Evolutionary conservation across 2,329 filamentous ascomycete species (phyloP).

Genomic region (Zymoseptoria passerinii): DNA sequence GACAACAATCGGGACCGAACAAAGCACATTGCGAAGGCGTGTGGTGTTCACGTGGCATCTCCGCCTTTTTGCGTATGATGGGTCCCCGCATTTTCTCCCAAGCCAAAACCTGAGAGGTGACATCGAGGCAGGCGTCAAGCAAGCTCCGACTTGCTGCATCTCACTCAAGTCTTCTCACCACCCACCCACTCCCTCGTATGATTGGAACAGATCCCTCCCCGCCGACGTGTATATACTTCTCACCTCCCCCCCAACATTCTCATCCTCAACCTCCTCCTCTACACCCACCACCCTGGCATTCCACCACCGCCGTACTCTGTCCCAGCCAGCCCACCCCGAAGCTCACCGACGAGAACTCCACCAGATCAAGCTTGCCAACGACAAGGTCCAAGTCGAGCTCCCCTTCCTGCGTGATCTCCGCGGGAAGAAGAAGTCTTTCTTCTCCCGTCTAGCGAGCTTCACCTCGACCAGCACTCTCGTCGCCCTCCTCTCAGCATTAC

Average conservation of each 20-base stretch:
- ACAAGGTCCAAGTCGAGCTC: conserved; percentile 17
- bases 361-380: neutral
- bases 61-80: neutral
- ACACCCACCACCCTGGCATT: conserved; percentile 2
- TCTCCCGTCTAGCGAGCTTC: conserved; percentile 7
- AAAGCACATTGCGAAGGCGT: neutral
- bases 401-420: conserved; percentile 26
- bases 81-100: neutral
- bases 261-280: conserved; percentile 3
- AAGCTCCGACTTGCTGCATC: neutral
- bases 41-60: neutral
- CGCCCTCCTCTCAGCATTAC: conserved; percentile 7
- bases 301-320: conserved; percentile 14
- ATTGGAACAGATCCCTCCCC: neutral
- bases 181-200: neutral
- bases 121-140: neutral
- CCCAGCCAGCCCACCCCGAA: conserved; percentile 13
- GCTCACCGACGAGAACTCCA: conserved; percentile 9
- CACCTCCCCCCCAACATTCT: neutral
- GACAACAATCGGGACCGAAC: neutral
- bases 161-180: neutral
- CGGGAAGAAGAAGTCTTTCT: conserved; percentile 9
- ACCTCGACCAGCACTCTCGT: conserved; percentile 9
- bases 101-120: neutral
- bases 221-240: neutral